Percentiles rank a stretch among this genome's conserved stretches.
Evolutionary conservation across 768 basidiomycete genomes (phyloP).

Genomic region (Xerocomellus amylosporus): DNA sequence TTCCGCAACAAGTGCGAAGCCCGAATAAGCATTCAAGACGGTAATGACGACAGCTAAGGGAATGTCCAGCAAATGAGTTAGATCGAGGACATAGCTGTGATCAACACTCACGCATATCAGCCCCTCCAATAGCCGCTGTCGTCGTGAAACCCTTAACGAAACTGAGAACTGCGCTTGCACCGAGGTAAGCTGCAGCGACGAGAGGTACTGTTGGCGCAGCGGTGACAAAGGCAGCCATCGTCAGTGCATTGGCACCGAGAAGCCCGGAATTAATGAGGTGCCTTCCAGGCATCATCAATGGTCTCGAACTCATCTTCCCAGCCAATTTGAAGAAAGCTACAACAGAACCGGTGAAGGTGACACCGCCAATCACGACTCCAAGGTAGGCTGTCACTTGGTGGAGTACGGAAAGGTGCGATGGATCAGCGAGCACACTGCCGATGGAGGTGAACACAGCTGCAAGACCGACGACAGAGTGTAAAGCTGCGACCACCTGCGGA

Average conservation of each 20-base stretch:
- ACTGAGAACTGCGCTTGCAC: constrained; percentile 69
- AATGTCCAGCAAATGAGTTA: constrained; percentile 5
- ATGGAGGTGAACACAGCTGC: constrained; percentile 87
- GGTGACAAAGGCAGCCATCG: constrained; percentile 76
- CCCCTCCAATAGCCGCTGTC: constrained; percentile 89
- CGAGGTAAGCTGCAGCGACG: constrained; percentile 75
- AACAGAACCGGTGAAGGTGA: constrained; percentile 88
- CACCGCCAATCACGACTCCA: constrained; percentile 81
- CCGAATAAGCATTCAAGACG: constrained; percentile 87
- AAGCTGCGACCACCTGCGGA: constrained; percentile 77
- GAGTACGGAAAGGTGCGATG: constrained; percentile 63
- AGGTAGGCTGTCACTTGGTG: constrained; percentile 85
- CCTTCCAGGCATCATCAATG: constrained; percentile 69
- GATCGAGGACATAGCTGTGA: neutral
- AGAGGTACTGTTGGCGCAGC: constrained; percentile 67
- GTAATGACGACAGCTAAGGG: constrained; percentile 80
- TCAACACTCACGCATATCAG: constrained; percentile 78
- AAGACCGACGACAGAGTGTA: constrained; percentile 88
- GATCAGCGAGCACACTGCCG: constrained; percentile 72
- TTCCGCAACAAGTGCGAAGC: constrained; percentile 88
- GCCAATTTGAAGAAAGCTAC: constrained; percentile 89
- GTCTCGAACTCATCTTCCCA: constrained; percentile 73
- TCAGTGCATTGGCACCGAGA: constrained; percentile 66
- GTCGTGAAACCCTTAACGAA: constrained; percentile 87
- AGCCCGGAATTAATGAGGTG: constrained; percentile 72